phyloP scores from a whole-genome alignment of 192 early-diverging fungal species.

The Lobosporangium transversale region DNA sequence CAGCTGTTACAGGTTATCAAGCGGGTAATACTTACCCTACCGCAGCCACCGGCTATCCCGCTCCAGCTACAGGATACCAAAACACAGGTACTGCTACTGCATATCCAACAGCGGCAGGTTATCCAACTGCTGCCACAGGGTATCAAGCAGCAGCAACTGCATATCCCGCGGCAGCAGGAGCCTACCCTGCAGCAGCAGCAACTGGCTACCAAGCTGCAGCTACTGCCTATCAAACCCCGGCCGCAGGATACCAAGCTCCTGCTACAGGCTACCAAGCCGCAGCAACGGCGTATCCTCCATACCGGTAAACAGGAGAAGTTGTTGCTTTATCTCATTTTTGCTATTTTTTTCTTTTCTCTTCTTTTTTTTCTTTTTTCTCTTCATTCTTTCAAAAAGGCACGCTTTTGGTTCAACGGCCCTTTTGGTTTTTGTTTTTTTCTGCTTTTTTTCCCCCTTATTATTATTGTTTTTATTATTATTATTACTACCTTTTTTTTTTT shows the following conservation, averaged over 20 bases:
- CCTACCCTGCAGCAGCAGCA: slow-evolving; percentile 23
- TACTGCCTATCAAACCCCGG: slow-evolving; percentile 12
- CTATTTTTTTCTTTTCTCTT: not conserved
- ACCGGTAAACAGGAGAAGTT: slow-evolving; percentile 43
- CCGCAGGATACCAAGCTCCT: slow-evolving; percentile 17
- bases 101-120: slow-evolving; percentile 24
- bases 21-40: slow-evolving; percentile 17
- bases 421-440: not conserved
- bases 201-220: slow-evolving; percentile 27
- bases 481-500: not conserved
- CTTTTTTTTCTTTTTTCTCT: not conserved
- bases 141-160: slow-evolving; percentile 23
- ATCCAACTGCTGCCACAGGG: slow-evolving; percentile 25
- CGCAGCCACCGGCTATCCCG: slow-evolving; percentile 23
- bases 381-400: not conserved
- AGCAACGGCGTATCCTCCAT: slow-evolving; percentile 37
- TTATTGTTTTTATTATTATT: not conserved
- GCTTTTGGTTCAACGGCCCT: not conserved
- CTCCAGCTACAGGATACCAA: slow-evolving; percentile 30
- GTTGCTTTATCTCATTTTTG: not conserved
- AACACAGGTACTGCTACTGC: slow-evolving; percentile 8
- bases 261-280: slow-evolving; percentile 28
- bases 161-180: slow-evolving; percentile 19
- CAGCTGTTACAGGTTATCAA: slow-evolving; percentile 24
- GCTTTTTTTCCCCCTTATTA: not conserved